Conservation (phyloP, 768 basidiomycete species). For the Leccinum uliginosum region DNA sequence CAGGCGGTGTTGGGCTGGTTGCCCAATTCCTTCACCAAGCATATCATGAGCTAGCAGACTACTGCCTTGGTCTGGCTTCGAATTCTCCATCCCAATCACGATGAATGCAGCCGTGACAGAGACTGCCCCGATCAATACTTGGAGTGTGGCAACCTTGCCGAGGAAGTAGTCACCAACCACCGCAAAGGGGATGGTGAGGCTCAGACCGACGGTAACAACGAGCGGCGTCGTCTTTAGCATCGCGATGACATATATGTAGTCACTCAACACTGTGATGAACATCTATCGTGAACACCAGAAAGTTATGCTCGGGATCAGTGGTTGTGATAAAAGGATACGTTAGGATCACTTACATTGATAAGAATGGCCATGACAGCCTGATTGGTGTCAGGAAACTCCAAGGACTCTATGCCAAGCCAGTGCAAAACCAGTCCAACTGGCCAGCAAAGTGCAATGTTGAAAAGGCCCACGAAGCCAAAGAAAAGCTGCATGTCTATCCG, state of each 20-base stretch:
- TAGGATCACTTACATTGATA: conserved; percentile 45
- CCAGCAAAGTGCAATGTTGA: conserved; percentile 74
- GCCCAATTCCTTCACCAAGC: conserved; percentile 1
- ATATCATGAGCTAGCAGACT: conserved; percentile 2
- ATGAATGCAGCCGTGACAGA: conserved; percentile 77
- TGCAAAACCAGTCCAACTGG: conserved; percentile 79
- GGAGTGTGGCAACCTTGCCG: conserved; percentile 47
- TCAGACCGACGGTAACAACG: conserved; percentile 89
- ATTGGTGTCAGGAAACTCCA: conserved; percentile 60
- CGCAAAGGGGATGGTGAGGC: conserved; percentile 90
- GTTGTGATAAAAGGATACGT: neutral
- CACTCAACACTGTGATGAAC: conserved; percentile 77
- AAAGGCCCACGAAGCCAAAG: conserved; percentile 90
- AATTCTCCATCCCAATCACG: conserved; percentile 59
- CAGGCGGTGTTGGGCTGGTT: conserved; percentile 2
- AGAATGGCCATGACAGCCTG: conserved; percentile 47
- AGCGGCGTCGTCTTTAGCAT: conserved; percentile 97
- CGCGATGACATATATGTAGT: conserved; percentile 81
- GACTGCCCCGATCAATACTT: conserved; percentile 69
- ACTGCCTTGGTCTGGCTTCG: conserved; percentile 35
- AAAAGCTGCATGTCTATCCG: conserved; percentile 91
- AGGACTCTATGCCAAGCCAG: conserved; percentile 61
- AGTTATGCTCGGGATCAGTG: neutral
- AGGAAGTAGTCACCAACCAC: conserved; percentile 76
- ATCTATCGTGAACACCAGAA: conserved; percentile 44